Conservation (phyloP, 805 yeast genomes). For the Starmera caribaea region DNA sequence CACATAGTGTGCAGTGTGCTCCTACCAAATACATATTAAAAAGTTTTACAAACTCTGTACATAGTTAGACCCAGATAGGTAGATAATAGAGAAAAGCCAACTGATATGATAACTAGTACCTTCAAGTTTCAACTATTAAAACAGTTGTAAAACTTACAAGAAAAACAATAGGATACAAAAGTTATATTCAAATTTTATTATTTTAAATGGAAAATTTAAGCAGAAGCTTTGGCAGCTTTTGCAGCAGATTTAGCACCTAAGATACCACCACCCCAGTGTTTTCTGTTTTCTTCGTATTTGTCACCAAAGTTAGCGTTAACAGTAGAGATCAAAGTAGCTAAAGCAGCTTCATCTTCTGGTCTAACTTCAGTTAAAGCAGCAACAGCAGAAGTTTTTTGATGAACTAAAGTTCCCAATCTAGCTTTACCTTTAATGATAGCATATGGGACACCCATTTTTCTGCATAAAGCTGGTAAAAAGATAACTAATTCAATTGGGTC, state of each 20-base stretch:
- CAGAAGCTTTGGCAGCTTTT: conserved; percentile 4
- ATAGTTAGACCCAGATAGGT: too few species aligned
- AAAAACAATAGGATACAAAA: too few species aligned
- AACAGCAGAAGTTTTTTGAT: conserved; percentile 95
- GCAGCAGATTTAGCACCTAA: conserved; percentile 91
- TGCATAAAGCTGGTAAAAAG: conserved; percentile 97
- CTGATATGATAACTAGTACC: too few species aligned
- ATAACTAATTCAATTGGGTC: conserved; percentile 98
- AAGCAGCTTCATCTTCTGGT: conserved; percentile 90
- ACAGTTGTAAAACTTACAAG: too few species aligned
- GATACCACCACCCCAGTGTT: conserved; percentile 99
- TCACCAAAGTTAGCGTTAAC: conserved; percentile 88
- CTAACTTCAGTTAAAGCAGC: conserved; percentile 95
- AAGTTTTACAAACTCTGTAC: too few species aligned
- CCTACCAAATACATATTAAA: too few species aligned
- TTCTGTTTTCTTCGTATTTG: conserved; percentile 92
- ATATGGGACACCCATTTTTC: conserved; percentile 99
- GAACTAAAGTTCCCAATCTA: conserved; percentile 94
- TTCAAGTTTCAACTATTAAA: too few species aligned
- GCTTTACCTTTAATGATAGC: conserved; percentile 98
- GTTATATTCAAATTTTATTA: too few species aligned
- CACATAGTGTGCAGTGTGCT: too few species aligned
- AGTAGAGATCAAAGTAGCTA: conserved; percentile 87
- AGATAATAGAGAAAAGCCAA: too few species aligned
- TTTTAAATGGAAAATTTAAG: not conserved